Evolutionary conservation across 495 filamentous ascomycete species (phyloP).

Genomic region (Thozetella sp.): DNA sequence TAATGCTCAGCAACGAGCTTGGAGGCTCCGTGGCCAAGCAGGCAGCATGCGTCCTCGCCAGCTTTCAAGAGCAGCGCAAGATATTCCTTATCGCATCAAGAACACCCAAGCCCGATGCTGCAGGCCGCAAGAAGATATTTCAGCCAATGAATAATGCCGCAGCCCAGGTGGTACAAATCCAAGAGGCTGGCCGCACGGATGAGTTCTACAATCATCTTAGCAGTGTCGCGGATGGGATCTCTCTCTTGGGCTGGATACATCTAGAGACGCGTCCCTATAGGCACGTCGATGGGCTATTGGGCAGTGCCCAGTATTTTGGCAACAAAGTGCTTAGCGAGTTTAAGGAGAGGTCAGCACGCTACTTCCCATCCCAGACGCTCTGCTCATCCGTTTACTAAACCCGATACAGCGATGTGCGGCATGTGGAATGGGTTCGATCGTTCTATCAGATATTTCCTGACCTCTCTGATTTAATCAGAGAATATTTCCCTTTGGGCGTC

Average conservation of each 20-base stretch:
- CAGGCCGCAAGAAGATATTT: background rate
- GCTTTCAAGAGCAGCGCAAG: background rate
- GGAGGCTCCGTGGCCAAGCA: background rate
- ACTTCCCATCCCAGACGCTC: background rate
- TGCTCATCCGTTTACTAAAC: background rate
- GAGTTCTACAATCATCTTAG: background rate
- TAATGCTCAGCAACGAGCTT: background rate
- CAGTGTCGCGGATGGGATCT: background rate
- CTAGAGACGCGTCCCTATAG: background rate
- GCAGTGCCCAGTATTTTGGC: background rate
- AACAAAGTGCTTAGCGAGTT: background rate
- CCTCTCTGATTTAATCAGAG: background rate
- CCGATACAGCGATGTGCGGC: background rate
- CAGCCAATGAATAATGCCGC: background rate
- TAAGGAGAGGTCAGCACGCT: background rate
- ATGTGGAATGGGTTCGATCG: background rate
- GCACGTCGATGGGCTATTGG: background rate
- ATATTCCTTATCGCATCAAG: background rate
- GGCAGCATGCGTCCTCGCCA: background rate
- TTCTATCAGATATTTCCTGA: background rate
- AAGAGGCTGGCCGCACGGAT: background rate
- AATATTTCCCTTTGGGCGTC: background rate
- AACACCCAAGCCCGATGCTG: background rate
- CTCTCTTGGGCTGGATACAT: background rate
- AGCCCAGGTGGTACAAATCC: background rate